A percentile compares a stretch with the other conserved stretches of the same genome.
phyloP scores from a whole-genome alignment of 2,329 filamentous ascomycete genomes.

The Huntiella moniliformis region DNA sequence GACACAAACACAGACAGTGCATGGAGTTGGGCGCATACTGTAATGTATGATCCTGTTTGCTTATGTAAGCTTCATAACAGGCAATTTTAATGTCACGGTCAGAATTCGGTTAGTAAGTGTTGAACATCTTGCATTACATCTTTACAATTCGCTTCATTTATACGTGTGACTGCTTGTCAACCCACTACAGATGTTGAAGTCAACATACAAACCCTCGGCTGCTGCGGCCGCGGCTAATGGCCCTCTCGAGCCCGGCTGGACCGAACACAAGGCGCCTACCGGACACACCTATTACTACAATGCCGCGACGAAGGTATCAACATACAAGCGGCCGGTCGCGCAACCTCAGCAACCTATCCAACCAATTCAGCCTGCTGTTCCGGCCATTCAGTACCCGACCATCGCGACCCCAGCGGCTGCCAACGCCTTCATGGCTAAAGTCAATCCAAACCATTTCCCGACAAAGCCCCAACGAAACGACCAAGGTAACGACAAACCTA shows the following conservation, averaged over 20 bases:
- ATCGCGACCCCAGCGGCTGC: slow-evolving; percentile 37
- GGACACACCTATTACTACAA: slow-evolving; percentile 85
- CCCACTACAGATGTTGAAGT: slow-evolving; percentile 43
- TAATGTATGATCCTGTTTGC: too few relatives aligned
- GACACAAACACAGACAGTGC: too few relatives aligned
- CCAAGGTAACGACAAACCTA: slow-evolving; percentile 23
- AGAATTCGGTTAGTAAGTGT: too few relatives aligned
- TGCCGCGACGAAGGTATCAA: slow-evolving; percentile 62
- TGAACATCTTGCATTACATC: too few relatives aligned
- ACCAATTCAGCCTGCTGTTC: not conserved
- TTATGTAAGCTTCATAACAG: too few relatives aligned
- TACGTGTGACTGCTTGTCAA: too few relatives aligned
- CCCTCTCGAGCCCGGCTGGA: slow-evolving; percentile 65
- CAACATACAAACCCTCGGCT: slow-evolving; percentile 48
- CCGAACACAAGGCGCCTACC: slow-evolving; percentile 77
- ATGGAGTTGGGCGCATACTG: too few relatives aligned
- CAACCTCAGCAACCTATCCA: slow-evolving; percentile 8
- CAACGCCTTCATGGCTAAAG: slow-evolving; percentile 41
- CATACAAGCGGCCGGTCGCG: slow-evolving; percentile 56
- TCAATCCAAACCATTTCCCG: slow-evolving; percentile 22
- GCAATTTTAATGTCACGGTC: too few relatives aligned
- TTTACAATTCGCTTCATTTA: too few relatives aligned
- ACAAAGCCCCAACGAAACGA: slow-evolving; percentile 18
- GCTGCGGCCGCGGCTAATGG: slow-evolving; percentile 21
- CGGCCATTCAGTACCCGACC: not conserved